A percentile compares a stretch with the other conserved stretches of the same genome.
phyloP scores from a whole-genome alignment of 768 basidiomycete species.

The Termitomyces sp. region DNA sequence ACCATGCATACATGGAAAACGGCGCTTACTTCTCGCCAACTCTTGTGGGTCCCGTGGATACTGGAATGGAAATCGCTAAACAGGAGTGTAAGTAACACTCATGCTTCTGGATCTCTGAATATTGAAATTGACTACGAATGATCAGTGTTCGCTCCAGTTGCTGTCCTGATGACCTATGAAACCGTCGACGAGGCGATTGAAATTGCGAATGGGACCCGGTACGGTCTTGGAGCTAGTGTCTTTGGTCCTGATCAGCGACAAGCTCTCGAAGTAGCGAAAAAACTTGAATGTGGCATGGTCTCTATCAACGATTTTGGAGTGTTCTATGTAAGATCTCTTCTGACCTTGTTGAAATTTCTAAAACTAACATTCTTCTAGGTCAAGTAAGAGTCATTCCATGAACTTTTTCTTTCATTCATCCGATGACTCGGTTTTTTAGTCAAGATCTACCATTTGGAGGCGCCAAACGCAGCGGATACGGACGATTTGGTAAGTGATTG shows the following conservation, averaged over 20 bases:
- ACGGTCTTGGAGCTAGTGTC: slow-evolving; percentile 91
- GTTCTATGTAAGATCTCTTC: slow-evolving; percentile 60
- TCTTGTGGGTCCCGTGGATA: slow-evolving; percentile 74
- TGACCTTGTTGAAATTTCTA: background rate
- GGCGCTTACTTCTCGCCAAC: slow-evolving; percentile 88
- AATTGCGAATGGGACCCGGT: slow-evolving; percentile 85
- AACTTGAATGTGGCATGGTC: slow-evolving; percentile 94
- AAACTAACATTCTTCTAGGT: slow-evolving; percentile 38
- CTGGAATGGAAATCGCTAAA: slow-evolving; percentile 72
- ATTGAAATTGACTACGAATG: background rate
- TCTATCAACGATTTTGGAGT: slow-evolving; percentile 93
- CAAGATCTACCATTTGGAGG: slow-evolving; percentile 98
- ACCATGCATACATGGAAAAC: slow-evolving; percentile 63
- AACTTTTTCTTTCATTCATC: background rate
- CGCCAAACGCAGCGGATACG: slow-evolving; percentile 87
- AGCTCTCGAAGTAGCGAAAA: slow-evolving; percentile 76
- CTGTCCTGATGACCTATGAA: slow-evolving; percentile 81
- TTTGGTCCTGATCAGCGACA: slow-evolving; percentile 84
- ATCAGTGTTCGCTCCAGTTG: slow-evolving; percentile 90
- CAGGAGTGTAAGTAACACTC: slow-evolving; percentile 60
- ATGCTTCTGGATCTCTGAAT: background rate
- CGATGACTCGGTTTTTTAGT: slow-evolving; percentile 23
- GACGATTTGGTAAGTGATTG: slow-evolving; percentile 71
- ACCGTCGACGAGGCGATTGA: slow-evolving; percentile 80
- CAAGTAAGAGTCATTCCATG: slow-evolving; percentile 45